Evolutionary conservation across 1,284 basidiomycete genomes (phyloP).

Genomic region (Heliocybe sulcata): DNA sequence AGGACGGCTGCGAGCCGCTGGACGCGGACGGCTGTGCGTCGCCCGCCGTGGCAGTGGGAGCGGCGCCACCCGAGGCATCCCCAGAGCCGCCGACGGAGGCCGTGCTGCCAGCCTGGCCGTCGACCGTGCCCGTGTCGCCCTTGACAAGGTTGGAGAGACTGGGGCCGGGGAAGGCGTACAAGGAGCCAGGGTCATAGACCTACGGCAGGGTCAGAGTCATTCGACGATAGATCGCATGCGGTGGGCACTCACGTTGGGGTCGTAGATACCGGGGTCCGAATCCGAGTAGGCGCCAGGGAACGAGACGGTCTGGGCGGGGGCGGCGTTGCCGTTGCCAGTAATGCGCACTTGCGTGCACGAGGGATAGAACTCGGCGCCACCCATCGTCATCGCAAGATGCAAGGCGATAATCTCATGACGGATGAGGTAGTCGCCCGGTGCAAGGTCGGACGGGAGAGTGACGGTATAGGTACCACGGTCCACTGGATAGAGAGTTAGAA

Average conservation of each 20-base stretch:
- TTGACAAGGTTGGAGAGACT: conserved; percentile 19
- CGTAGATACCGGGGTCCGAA: conserved; percentile 52
- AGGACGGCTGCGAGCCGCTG: conserved; percentile 8
- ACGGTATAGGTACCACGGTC: conserved; percentile 30
- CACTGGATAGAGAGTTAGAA: conserved; percentile 17
- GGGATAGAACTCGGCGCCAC: conserved; percentile 68
- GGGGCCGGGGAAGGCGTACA: conserved; percentile 34
- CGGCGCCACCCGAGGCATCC: conserved; percentile 9
- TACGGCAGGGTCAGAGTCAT: conserved; percentile 9
- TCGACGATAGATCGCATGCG: too few relatives aligned
- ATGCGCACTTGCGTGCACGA: conserved; percentile 59
- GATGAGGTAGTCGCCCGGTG: conserved; percentile 59
- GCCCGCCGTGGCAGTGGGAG: conserved; percentile 9
- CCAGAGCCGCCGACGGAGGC: conserved; percentile 10
- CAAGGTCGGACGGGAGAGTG: conserved; percentile 46
- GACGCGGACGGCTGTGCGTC: too few relatives aligned
- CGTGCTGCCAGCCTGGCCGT: conserved; percentile 13
- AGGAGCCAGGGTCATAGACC: conserved; percentile 24
- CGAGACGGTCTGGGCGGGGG: conserved; percentile 36
- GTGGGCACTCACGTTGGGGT: conserved; percentile 29
- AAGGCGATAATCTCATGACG: conserved; percentile 70
- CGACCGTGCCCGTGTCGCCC: conserved; percentile 12
- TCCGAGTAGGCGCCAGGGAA: conserved; percentile 62
- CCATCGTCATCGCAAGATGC: conserved; percentile 40
- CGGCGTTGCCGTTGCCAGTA: conserved; percentile 28